These are phyloP conservation scores for Boletales sp. DNA, from an alignment of 768 basidiomycete genomes.

Conservation along the genomic window DNA sequence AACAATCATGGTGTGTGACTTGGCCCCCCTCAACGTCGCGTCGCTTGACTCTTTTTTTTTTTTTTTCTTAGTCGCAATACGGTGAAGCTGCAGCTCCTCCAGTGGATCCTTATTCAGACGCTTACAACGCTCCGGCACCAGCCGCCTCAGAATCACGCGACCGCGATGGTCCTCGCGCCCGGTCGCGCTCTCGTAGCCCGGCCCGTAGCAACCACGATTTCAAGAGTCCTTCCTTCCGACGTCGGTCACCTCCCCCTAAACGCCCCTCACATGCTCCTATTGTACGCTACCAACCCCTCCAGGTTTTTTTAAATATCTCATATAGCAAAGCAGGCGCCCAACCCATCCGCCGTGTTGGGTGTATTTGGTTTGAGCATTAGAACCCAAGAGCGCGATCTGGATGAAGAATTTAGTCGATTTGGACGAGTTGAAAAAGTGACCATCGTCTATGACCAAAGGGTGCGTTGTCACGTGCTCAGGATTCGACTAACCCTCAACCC, in stretches of 20 bases:
- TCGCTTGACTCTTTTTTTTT: conserved; percentile 1
- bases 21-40: background rate
- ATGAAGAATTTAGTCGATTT: conserved; percentile 88
- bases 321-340: conserved; percentile 66
- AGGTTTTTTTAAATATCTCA: conserved; percentile 29
- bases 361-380: conserved; percentile 99
- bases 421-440: conserved; percentile 93
- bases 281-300: conserved; percentile 41
- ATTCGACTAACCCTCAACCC: conserved; percentile 18
- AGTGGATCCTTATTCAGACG: conserved; percentile 80
- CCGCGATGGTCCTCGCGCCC: conserved; percentile 58
- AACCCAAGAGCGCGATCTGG: conserved; percentile 89
- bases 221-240: conserved; percentile 55
- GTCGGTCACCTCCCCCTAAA: conserved; percentile 58
- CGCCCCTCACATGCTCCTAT: conserved; percentile 70
- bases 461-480: conserved; percentile 37
- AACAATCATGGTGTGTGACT: conserved; percentile 65
- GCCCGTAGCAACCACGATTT: conserved; percentile 50
- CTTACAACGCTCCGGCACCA: conserved; percentile 65
- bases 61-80: conserved; percentile 47
- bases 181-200: conserved; percentile 75
- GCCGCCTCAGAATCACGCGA: conserved; percentile 44
- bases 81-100: conserved; percentile 54
- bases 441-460: conserved; percentile 95
- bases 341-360: conserved; percentile 85